phyloP scores from a whole-genome alignment of 768 basidiomycete genomes.

The Mrakia frigida region DNA sequence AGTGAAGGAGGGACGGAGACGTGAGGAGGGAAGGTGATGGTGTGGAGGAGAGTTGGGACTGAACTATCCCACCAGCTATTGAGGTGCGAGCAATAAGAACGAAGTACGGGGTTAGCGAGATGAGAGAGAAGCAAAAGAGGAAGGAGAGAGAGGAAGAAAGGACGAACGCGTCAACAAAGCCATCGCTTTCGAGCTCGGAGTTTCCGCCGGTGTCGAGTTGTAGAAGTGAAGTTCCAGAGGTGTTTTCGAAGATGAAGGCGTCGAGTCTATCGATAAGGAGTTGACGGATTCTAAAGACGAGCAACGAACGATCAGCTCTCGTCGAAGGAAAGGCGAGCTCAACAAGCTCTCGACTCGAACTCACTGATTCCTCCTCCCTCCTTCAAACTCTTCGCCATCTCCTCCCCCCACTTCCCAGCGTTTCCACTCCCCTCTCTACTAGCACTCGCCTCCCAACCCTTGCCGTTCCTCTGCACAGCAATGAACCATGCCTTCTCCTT shows the following conservation, averaged over 20 bases:
- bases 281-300: background rate
- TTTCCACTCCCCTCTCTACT: background rate
- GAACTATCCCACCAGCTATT: background rate
- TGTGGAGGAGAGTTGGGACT: background rate
- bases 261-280: background rate
- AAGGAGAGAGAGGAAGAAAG: background rate
- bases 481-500: conserved; percentile 58
- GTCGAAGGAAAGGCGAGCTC: background rate
- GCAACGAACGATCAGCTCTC: background rate
- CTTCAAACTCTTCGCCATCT: conserved; percentile 6
- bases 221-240: conserved; percentile 17
- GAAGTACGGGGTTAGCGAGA: background rate
- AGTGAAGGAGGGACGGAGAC: background rate
- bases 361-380: conserved; percentile 1
- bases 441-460: conserved; percentile 48
- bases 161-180: conserved; percentile 18
- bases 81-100: background rate
- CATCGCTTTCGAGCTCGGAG: background rate
- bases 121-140: background rate
- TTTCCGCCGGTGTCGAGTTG: conserved; percentile 5
- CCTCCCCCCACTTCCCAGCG: conserved; percentile 25
- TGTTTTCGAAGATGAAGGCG: background rate
- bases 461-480: conserved; percentile 75
- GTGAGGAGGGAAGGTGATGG: background rate
- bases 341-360: background rate